Evolutionary conservation across 2,329 filamentous ascomycete species (phyloP).

Genomic region (Pyrenochaeta sp.): DNA sequence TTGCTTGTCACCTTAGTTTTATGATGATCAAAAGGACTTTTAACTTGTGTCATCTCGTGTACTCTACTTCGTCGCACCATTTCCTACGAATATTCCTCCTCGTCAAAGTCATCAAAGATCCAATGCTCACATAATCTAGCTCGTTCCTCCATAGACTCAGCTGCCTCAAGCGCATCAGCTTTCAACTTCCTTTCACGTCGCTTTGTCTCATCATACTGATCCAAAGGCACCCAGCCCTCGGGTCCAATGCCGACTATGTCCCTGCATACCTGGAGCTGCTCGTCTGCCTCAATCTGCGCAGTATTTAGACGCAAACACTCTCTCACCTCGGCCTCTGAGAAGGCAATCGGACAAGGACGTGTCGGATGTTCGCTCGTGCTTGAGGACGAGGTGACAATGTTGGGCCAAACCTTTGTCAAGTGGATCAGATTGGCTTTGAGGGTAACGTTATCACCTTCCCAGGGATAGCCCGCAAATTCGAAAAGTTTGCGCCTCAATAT

Average conservation of each 20-base stretch:
- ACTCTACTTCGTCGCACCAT: too few species aligned
- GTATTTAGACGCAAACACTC: slow-evolving; percentile 29
- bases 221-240: slow-evolving; percentile 39
- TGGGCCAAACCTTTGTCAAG: slow-evolving; percentile 29
- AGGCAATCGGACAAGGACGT: slow-evolving; percentile 30
- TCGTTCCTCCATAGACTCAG: slow-evolving; percentile 31
- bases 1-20: too few species aligned
- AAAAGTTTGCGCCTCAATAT: slow-evolving; percentile 34
- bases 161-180: slow-evolving; percentile 28
- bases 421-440: slow-evolving; percentile 38
- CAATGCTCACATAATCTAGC: slow-evolving; percentile 29
- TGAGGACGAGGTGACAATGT: slow-evolving; percentile 8
- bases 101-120: slow-evolving; percentile 45
- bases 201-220: slow-evolving; percentile 32
- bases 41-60: too few species aligned
- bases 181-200: slow-evolving; percentile 25
- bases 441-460: slow-evolving; percentile 41
- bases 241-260: slow-evolving; percentile 32
- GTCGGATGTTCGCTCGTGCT: slow-evolving; percentile 7
- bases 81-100: slow-evolving; percentile 32
- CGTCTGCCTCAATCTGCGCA: slow-evolving; percentile 32
- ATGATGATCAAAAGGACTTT: too few species aligned
- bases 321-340: slow-evolving; percentile 26
- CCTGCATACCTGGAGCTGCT: slow-evolving; percentile 31
- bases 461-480: slow-evolving; percentile 34